These are phyloP conservation scores for Leccinum subgranulosum DNA, from an alignment of 768 basidiomycete genomes.

Conservation along the genomic window DNA sequence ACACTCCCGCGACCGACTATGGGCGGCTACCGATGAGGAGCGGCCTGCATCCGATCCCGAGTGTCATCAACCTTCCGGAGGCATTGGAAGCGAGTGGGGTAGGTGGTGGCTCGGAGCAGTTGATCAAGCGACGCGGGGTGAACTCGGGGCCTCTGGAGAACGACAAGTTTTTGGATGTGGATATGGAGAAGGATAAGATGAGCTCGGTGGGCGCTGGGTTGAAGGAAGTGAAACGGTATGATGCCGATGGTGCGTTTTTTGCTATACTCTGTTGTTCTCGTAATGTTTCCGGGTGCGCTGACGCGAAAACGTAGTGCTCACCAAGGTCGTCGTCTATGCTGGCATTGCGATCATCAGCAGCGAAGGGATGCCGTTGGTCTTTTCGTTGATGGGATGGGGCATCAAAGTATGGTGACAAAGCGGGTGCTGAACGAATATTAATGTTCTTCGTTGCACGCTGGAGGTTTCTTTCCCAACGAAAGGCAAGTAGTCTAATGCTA, in stretches of 20 bases:
- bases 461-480: background rate
- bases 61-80: conserved; percentile 74
- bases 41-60: conserved; percentile 71
- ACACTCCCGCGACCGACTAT: conserved; percentile 91
- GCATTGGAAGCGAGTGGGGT: conserved; percentile 40
- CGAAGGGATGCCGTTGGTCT: conserved; percentile 62
- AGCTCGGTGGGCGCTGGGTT: background rate
- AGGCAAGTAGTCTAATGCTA: background rate
- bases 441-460: background rate
- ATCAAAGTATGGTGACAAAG: conserved; percentile 37
- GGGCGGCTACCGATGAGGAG: conserved; percentile 58
- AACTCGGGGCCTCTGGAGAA: conserved; percentile 17
- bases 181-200: conserved; percentile 35
- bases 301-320: conserved; percentile 55
- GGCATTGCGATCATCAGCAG: conserved; percentile 75
- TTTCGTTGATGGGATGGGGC: conserved; percentile 69
- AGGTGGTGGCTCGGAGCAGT: conserved; percentile 34
- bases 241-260: conserved; percentile 74
- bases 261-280: background rate
- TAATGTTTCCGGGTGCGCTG: conserved; percentile 2
- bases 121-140: conserved; percentile 27
- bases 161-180: conserved; percentile 24
- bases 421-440: background rate
- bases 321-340: conserved; percentile 86
- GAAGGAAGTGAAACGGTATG: conserved; percentile 63